phyloP scores from a whole-genome alignment of 2,329 filamentous ascomycete genomes.

The Botrytis tulipae region DNA sequence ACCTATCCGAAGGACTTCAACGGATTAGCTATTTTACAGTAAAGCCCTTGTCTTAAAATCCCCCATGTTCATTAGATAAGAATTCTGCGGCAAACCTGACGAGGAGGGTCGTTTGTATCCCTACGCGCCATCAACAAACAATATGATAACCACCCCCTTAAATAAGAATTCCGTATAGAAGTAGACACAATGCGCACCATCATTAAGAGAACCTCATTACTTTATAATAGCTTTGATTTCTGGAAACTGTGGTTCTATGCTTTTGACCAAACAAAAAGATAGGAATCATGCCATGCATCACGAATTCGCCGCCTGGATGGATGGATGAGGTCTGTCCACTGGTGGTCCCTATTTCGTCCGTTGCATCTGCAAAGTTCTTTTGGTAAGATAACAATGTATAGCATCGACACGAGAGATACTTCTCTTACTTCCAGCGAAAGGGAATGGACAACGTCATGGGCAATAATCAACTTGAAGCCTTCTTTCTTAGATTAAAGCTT shows the following conservation, averaged over 20 bases:
- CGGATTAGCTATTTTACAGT: background rate
- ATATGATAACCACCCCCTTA: background rate
- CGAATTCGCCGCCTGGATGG: background rate
- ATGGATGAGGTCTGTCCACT: background rate
- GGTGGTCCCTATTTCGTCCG: background rate
- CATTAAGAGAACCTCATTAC: background rate
- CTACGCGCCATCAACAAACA: background rate
- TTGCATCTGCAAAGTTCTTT: background rate
- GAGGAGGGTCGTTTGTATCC: background rate
- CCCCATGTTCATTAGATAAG: background rate
- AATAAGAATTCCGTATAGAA: background rate
- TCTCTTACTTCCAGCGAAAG: background rate
- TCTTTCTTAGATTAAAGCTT: background rate
- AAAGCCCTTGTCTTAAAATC: background rate
- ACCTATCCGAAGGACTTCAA: background rate
- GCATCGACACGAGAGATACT: background rate
- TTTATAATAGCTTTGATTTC: background rate
- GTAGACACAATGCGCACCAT: background rate
- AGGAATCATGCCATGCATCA: background rate
- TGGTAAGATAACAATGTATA: background rate
- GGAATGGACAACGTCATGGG: background rate
- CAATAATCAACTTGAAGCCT: background rate
- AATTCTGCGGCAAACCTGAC: background rate
- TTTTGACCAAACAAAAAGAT: background rate
- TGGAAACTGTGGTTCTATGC: background rate